A percentile compares a stretch with the other conserved stretches of the same genome.
Evolutionary conservation across 2,329 filamentous ascomycete genomes (phyloP).

Genomic region (Blastomyces parvus): DNA sequence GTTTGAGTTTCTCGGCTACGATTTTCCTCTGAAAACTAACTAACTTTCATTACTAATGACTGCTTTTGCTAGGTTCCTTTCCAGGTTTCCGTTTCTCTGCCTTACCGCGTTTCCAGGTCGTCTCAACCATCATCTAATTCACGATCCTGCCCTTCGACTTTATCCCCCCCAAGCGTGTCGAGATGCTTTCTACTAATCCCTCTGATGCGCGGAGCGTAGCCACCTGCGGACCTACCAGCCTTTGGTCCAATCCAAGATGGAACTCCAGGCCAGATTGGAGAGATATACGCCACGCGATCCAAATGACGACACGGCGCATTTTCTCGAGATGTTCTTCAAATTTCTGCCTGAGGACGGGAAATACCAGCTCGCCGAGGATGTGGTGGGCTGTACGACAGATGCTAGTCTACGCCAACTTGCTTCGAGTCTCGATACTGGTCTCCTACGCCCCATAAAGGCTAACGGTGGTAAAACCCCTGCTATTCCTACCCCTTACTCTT

Average conservation of each 20-base stretch:
- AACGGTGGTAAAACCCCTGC: constrained; percentile 1
- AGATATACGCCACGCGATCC: constrained; percentile 1
- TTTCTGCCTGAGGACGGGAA: neutral
- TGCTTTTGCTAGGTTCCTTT: no score
- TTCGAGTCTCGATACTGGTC: neutral
- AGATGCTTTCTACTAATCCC: no score
- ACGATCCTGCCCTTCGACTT: no score
- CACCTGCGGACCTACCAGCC: neutral
- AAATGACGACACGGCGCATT: no score
- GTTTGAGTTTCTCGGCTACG: neutral
- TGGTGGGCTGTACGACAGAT: neutral
- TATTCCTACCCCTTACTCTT: neutral
- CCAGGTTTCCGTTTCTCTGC: no score
- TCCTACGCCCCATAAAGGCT: neutral
- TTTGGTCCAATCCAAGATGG: neutral
- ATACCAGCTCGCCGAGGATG: neutral
- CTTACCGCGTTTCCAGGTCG: no score
- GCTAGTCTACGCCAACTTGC: neutral
- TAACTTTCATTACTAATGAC: no score
- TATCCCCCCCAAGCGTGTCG: no score
- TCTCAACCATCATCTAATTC: no score
- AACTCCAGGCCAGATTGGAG: neutral
- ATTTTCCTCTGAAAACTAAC: neutral
- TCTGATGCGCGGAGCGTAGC: no score
- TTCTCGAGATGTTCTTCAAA: neutral